A percentile compares a stretch with the other conserved stretches of the same genome.
These are phyloP conservation scores for Eucalyptus camaldulensis DNA, from an alignment of 345 rosid species.

Conservation along the genomic window DNA sequence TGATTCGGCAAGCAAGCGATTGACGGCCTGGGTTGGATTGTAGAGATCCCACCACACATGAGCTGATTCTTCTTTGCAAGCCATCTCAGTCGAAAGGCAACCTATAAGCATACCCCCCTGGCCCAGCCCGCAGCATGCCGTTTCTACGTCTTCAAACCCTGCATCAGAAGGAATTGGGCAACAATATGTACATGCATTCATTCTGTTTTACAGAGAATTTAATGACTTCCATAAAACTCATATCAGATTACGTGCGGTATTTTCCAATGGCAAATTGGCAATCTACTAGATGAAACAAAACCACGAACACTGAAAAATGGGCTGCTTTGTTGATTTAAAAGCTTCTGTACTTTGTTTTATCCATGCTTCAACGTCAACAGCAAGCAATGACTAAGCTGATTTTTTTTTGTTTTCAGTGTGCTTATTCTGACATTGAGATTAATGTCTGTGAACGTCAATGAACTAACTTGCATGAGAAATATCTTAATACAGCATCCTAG, in stretches of 20 bases:
- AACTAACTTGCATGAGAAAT: neutral
- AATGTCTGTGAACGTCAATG: neutral
- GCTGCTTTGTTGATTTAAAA: neutral
- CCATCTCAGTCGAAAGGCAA: conserved; percentile 39
- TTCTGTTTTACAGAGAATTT: neutral
- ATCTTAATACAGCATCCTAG: neutral
- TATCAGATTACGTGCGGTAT: neutral
- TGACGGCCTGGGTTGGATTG: conserved; percentile 39
- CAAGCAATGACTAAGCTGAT: neutral
- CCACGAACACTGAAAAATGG: neutral
- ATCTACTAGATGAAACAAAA: neutral
- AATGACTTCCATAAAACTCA: neutral
- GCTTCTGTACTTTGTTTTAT: neutral
- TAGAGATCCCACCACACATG: conserved; percentile 71
- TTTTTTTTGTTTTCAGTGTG: neutral
- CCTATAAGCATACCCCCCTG: conserved; percentile 26
- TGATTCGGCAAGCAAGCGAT: conserved; percentile 39
- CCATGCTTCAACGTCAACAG: neutral
- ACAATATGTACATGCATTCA: no score
- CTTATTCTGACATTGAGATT: neutral
- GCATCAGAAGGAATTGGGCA: neutral
- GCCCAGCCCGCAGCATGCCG: conserved; percentile 53
- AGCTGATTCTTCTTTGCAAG: conserved; percentile 27
- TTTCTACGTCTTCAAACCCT: conserved; percentile 31
- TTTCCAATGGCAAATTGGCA: neutral